Evolutionary conservation across 2,329 filamentous ascomycete genomes (phyloP).

Genomic region (Septoria linicola): DNA sequence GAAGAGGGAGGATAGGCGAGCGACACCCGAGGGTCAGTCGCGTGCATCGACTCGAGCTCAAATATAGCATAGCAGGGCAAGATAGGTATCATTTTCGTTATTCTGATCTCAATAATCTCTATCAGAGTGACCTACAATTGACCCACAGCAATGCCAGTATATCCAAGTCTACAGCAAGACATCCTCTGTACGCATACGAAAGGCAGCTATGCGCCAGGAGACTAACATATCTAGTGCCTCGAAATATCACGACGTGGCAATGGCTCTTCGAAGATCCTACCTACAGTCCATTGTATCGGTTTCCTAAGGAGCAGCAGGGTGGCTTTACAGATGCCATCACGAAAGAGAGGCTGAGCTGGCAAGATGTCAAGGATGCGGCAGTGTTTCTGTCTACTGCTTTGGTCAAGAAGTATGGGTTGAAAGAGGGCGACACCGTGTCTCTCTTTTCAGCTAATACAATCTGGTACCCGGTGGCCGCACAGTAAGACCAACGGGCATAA

Average conservation of each 20-base stretch:
- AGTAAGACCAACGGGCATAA: too few species aligned
- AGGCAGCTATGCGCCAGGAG: not conserved
- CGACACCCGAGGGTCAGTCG: too few species aligned
- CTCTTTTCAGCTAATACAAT: conserved; percentile 65
- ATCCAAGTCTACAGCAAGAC: conserved; percentile 28
- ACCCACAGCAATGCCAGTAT: conserved; percentile 21
- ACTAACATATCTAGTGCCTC: conserved; percentile 48
- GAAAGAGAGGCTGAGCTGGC: conserved; percentile 58
- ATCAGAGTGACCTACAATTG: too few species aligned
- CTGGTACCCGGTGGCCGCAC: conserved; percentile 66
- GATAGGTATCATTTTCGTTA: too few species aligned
- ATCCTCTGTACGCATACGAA: conserved; percentile 23
- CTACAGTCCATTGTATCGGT: conserved; percentile 51
- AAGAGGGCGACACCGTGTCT: conserved; percentile 56
- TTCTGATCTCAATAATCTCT: too few species aligned
- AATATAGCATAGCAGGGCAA: too few species aligned
- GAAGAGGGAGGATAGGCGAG: too few species aligned
- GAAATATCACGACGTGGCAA: conserved; percentile 58
- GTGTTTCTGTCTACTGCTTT: conserved; percentile 62
- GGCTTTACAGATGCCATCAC: conserved; percentile 61
- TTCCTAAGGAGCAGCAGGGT: conserved; percentile 43
- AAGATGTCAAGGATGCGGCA: conserved; percentile 57
- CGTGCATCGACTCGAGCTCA: too few species aligned
- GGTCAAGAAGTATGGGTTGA: conserved; percentile 55
- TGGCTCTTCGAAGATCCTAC: conserved; percentile 59